Evolutionary conservation across 2,329 filamentous ascomycete genomes (phyloP).

Genomic region (Penicillium concentricum): DNA sequence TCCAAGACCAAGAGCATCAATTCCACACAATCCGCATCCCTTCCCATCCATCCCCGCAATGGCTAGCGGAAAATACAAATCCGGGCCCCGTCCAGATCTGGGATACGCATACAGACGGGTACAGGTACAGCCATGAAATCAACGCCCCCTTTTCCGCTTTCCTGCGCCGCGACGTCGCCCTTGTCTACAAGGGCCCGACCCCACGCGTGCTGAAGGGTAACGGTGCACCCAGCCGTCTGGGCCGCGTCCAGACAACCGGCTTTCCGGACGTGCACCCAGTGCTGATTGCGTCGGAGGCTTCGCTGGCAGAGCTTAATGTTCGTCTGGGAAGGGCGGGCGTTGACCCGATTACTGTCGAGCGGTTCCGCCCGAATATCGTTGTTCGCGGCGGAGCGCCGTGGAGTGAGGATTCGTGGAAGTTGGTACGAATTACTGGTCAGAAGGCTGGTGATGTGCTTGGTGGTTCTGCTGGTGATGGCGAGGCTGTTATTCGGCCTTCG

Average conservation of each 20-base stretch:
- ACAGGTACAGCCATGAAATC: conserved; percentile 52
- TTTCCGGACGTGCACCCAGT: conserved; percentile 63
- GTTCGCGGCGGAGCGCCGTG: conserved; percentile 57
- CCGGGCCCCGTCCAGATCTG: conserved; percentile 56
- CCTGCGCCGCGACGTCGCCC: conserved; percentile 54
- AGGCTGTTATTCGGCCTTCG: conserved; percentile 4
- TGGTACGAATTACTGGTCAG: conserved; percentile 40
- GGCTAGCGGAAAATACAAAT: conserved; percentile 55
- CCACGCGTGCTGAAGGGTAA: conserved; percentile 57
- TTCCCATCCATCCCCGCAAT: conserved; percentile 53
- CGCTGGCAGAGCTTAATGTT: conserved; percentile 58
- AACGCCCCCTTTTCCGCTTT: conserved; percentile 57
- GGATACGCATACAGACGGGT: conserved; percentile 58
- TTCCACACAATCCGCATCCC: conserved; percentile 50
- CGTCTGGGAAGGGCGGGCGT: conserved; percentile 47
- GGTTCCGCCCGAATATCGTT: conserved; percentile 65
- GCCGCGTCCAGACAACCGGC: conserved; percentile 53
- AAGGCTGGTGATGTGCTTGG: conserved; percentile 2
- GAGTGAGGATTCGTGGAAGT: conserved; percentile 65
- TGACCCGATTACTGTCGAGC: conserved; percentile 57
- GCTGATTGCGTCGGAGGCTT: conserved; percentile 56
- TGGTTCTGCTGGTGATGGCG: too few species aligned
- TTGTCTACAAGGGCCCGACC: conserved; percentile 63
- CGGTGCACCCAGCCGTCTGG: conserved; percentile 54
- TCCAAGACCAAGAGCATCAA: neutral